A percentile compares a stretch with the other conserved stretches of the same genome.
phyloP scores from a whole-genome alignment of 306 rosid species.

The Pterocarpus macrocarpus region DNA sequence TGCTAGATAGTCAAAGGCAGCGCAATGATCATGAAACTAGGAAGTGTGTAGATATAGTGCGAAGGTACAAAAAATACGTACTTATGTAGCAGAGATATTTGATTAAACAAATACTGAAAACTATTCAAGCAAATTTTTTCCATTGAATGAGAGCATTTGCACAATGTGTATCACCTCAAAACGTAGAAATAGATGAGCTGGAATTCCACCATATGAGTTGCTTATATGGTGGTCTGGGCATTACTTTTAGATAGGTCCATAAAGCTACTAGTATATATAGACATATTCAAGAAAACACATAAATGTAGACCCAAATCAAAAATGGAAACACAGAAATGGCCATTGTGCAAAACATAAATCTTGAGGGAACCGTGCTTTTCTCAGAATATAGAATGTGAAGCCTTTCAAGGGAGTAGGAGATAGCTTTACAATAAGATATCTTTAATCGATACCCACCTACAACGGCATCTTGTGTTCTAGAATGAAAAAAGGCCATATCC shows the following conservation, averaged over 20 bases:
- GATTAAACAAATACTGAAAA: background rate
- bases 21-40: background rate
- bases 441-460: background rate
- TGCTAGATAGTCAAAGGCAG: background rate
- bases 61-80: background rate
- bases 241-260: background rate
- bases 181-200: too few relatives aligned
- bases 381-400: slow-evolving; percentile 45
- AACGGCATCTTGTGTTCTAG: slow-evolving; percentile 5
- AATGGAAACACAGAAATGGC: background rate
- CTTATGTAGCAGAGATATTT: background rate
- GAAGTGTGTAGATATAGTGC: background rate
- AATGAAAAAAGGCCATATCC: background rate
- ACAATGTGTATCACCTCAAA: too few relatives aligned
- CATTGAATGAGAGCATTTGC: background rate
- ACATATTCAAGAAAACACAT: too few relatives aligned
- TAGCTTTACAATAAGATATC: background rate
- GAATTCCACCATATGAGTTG: too few relatives aligned
- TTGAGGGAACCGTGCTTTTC: slow-evolving; percentile 64
- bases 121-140: background rate
- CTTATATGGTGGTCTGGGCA: too few relatives aligned
- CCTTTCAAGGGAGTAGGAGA: background rate
- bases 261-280: slow-evolving; percentile 21
- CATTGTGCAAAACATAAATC: slow-evolving; percentile 56
- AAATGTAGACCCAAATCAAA: too few relatives aligned